phyloP scores from a whole-genome alignment of 495 filamentous ascomycete genomes.

The Hyaloscypha finlandica region DNA sequence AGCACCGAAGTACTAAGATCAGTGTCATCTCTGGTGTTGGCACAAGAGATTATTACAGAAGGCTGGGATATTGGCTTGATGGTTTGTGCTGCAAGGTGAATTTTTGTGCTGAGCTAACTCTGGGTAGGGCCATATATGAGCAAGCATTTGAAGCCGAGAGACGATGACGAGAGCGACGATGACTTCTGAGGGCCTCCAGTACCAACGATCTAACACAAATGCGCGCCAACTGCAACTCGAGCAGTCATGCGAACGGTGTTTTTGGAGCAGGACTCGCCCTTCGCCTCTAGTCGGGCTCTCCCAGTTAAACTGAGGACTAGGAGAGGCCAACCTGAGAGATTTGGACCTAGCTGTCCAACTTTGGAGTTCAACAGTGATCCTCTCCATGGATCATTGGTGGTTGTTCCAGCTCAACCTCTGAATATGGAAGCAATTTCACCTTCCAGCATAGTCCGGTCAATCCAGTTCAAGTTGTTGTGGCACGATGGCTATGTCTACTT shows the following conservation, averaged over 20 bases:
- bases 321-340: no score
- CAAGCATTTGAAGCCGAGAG: constrained; percentile 21
- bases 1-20: constrained; percentile 92
- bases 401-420: no score
- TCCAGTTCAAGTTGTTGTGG: no score
- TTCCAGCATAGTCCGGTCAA: no score
- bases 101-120: constrained; percentile 5
- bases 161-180: constrained; percentile 28
- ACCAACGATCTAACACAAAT: neutral
- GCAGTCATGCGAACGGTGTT: neutral
- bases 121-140: constrained; percentile 28
- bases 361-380: no score
- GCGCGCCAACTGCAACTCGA: neutral
- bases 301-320: no score
- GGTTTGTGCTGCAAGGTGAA: constrained; percentile 60
- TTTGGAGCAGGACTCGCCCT: no score
- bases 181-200: constrained; percentile 3
- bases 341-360: no score
- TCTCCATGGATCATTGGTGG: no score
- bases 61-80: constrained; percentile 89
- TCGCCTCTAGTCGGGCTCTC: no score
- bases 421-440: no score
- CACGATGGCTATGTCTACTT: no score
- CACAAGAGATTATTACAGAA: constrained; percentile 89
- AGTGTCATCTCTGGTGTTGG: constrained; percentile 95